Evolutionary conservation across 2,329 filamentous ascomycete species (phyloP).

Genomic region (Trichoderma koningii): DNA sequence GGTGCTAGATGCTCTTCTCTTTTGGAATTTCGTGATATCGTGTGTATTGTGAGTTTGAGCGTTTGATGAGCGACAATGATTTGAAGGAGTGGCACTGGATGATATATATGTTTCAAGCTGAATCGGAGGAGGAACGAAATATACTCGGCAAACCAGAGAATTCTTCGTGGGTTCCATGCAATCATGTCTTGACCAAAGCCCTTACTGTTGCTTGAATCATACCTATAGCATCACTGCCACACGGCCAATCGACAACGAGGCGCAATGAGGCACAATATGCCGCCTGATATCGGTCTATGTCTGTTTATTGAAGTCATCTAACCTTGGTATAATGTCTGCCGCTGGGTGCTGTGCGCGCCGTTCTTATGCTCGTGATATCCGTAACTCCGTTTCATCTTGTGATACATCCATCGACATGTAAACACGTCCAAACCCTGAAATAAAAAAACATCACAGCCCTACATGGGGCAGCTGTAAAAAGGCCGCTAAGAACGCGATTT

Average conservation of each 20-base stretch:
- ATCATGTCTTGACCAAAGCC: too few species aligned
- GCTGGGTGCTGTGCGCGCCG: slow-evolving; percentile 13
- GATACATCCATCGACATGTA: slow-evolving; percentile 1
- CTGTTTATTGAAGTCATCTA: slow-evolving; percentile 16
- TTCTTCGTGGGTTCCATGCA: too few species aligned
- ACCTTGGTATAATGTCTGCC: slow-evolving; percentile 24
- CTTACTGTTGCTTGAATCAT: too few species aligned
- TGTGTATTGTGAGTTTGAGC: neutral
- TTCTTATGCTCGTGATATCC: slow-evolving; percentile 25
- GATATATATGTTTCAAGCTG: too few species aligned
- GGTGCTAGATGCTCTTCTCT: neutral
- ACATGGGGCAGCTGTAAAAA: neutral
- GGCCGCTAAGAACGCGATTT: neutral
- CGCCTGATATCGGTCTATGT: slow-evolving; percentile 1
- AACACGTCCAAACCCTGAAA: slow-evolving; percentile 6
- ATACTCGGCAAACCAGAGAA: too few species aligned
- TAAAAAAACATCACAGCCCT: slow-evolving; percentile 4
- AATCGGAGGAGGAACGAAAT: too few species aligned
- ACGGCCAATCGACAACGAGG: too few species aligned
- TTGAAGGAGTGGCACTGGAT: too few species aligned
- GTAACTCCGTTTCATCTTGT: slow-evolving; percentile 21
- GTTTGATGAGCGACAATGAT: neutral
- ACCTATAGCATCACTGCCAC: too few species aligned
- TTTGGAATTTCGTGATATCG: neutral
- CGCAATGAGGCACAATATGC: too few species aligned